Evolutionary conservation across 1,139 yeast genomes (phyloP), one percentile per base, ranked within the genome.

Genomic region (Arxiozyma slooffiae): DNA sequence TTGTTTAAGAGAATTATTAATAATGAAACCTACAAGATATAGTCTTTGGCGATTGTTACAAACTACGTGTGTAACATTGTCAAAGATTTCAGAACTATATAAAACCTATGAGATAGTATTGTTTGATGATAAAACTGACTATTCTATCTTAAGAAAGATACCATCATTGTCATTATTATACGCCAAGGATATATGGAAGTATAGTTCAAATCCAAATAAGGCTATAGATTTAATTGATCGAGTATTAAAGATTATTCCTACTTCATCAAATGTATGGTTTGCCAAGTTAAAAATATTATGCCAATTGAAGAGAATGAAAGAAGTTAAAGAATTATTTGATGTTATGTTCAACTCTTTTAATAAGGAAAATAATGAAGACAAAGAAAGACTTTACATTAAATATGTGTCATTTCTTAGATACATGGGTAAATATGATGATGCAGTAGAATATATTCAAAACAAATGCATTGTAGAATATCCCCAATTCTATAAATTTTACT

Each of bases 201-300:
- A 70, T 39, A 71, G 63, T 1, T 68, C 73, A 1, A 80, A 85
- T 57, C 60, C 75, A 1, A 66, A 60, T 0, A 74, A 71, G 1
- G 86, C 96, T 0, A 70, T 83, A 50, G 60, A 62, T 0, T 75
- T 86, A 1, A 67, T 88, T 7, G 61, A 68, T 4, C 66, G 71
- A 11, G 85, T 85, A 0, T 64, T 77, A 44, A 60, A 70, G 5
- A 52, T 61, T 14, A 64, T 72, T 24, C 78, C 82, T 0, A 57
- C 68, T 0, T 74, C 71, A 53, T 82, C 79, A 54, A 77, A 75
- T 21, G 66, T 88, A 7, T 83, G 90, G 88, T 68, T 82, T 46
- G 94, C 94, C 0, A 75, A 81, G 18, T 71, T 85, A 23, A 82
- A 85, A 55, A 67, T 88, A 41, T 87, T 85, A 53, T 68, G 68